These are phyloP conservation scores for Paramecium pentaurelia DNA, from an alignment of 73 alveolate species.

Conservation along the genomic window DNA sequence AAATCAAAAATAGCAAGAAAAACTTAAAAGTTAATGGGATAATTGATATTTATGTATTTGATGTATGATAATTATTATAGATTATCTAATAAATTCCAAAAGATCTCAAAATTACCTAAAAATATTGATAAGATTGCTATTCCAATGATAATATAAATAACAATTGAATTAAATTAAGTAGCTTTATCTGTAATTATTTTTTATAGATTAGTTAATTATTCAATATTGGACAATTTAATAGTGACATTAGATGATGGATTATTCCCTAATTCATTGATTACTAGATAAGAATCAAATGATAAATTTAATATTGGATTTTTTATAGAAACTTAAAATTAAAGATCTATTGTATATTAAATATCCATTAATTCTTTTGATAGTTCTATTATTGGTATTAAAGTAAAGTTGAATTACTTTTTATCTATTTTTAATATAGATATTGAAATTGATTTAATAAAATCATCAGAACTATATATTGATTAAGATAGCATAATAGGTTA, in stretches of 20 bases:
- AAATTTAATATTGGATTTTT: not conserved
- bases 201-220: not conserved
- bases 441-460: not conserved
- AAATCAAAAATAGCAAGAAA: not conserved
- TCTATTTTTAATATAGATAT: not conserved
- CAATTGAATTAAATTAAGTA: not conserved
- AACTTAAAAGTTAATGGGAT: not conserved
- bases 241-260: not conserved
- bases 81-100: not conserved
- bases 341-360: not conserved
- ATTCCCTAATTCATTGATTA: not conserved
- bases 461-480: not conserved
- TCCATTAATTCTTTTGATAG: not conserved
- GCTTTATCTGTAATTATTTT: not conserved
- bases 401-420: not conserved
- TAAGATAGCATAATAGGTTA: not conserved
- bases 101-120: not conserved
- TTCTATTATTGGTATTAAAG: not conserved
- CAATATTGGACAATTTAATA: not conserved
- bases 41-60: not conserved
- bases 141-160: not conserved
- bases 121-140: not conserved
- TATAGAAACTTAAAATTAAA: not conserved
- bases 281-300: not conserved
- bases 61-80: not conserved